Evolutionary conservation across 768 basidiomycete species (phyloP), one percentile per base, ranked within the genome.

Genomic region (Boletus rex-veris): DNA sequence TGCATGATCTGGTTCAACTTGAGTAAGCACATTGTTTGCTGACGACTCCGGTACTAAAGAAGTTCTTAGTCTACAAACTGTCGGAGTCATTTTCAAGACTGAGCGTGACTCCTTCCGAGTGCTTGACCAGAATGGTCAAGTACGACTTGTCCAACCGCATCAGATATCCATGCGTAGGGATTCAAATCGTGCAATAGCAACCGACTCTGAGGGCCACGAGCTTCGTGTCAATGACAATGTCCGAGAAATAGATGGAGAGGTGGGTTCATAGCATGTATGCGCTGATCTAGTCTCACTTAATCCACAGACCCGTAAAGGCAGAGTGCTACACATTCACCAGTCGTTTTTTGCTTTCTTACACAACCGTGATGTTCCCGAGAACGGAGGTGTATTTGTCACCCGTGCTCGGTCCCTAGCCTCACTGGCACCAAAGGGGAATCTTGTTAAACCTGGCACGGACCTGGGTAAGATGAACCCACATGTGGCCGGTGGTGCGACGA

Each of bases 71-170:
- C 80, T 84, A 30, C 90, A 94, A 69, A 96, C 94, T 5, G 92
- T 94, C 35, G 97, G 94, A 68, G 92, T 98, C 55, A 97, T 98
- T 58, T 97, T 88, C 81, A 95, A 96, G 70, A 95, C 94, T 2
- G 97, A 98, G 68, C 86, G 93, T 14, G 92, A 93, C 66, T 86
- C 92, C 8, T 93, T 99, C 83, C 91, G 94, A 52, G 89, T 99
- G 3, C 78, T 99, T 48, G 96, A 98, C 65, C 97, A 98, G 67
- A 88, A 92, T 61, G 92, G 93, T 2, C 86, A 92, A 73, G 82
- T 90, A 15, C 88, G 92, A 15, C 78, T 89, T 7, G 88, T 98
- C 5, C 88, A 91, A 64, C 94, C 96, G 5, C 92, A 94, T 58
- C 95, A 98, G 64, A 95, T 99, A 55, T 89, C 90, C 7, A 90